Base-by-base conservation (phyloP, 441 rosid genomes). In the Adansonia madagascariensis region DNA sequence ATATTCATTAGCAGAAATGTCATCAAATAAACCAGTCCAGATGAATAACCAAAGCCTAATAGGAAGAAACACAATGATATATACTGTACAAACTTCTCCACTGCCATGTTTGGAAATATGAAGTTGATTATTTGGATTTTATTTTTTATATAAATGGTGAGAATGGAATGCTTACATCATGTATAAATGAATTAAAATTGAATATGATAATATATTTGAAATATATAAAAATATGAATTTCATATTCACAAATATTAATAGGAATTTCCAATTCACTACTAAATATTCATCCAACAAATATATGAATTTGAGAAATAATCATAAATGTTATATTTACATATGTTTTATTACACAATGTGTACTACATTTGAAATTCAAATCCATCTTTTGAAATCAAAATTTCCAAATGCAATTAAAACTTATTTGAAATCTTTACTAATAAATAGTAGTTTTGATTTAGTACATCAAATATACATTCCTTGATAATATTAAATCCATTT, bases 61-160 rank as follows among this genome's bases (percentile, higher is more conserved):
- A 47, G 2, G 55, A 67, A 11, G 41, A 22, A 22, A 57, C 73
- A 69, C 18, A 57, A 47, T 47, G 15, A 24, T 6, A 68, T 20
- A 20, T 47, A 60, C 39, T 60, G 11, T 22, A 4, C 31, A 60
- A 24, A 60, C 2, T 60, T 60, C 41, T 60, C 31, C 12, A 3
- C 20, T 11, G 22, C 62, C 9, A 57, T 57, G 9, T 57, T 57
- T 57, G 20, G 62, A 57, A 20, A 57, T 6, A 57, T 57, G 35
- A 57, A 57, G 20, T 47, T 57, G 31, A 57, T 18, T 9, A 57
- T 57, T 57, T 57, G 62, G 62, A 57, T 57, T 57, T 57, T 27
- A 20, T 9, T 57, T 56, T 3, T 56, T 57, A 57, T 57, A 57
- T 18, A 57, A 57, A 57, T 22, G 9, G 10, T 9, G 62, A 0